Conservation (phyloP, 768 basidiomycete species). For the Sistotremastrum suecicum region DNA sequence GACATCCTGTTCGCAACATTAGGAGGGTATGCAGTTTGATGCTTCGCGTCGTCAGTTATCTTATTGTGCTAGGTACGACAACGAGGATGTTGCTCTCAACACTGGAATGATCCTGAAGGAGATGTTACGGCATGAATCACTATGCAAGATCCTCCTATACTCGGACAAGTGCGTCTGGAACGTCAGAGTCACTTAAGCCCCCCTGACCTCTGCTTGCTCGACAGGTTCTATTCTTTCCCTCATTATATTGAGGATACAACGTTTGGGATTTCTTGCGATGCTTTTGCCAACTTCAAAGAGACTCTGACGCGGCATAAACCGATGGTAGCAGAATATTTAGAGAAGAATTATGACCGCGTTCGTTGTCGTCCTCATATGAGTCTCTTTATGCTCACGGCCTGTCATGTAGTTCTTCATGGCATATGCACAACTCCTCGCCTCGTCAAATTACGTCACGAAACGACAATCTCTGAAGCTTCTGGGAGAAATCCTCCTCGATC, state of each 20-base stretch:
- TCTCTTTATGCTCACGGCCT: not conserved
- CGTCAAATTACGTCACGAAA: slow-evolving; percentile 97
- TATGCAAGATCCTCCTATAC: slow-evolving; percentile 80
- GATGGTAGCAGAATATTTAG: slow-evolving; percentile 95
- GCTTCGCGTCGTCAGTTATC: slow-evolving; percentile 11
- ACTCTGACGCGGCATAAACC: slow-evolving; percentile 93
- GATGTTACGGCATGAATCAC: slow-evolving; percentile 86
- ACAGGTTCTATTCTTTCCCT: slow-evolving; percentile 91
- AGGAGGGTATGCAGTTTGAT: slow-evolving; percentile 23
- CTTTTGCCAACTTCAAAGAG: slow-evolving; percentile 95
- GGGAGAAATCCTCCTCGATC: slow-evolving; percentile 93
- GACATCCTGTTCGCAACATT: slow-evolving; percentile 73
- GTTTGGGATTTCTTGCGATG: slow-evolving; percentile 96
- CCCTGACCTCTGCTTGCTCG: not conserved
- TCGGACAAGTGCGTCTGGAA: slow-evolving; percentile 74
- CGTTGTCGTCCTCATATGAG: slow-evolving; percentile 13
- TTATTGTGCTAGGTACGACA: slow-evolving; percentile 49
- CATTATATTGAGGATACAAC: slow-evolving; percentile 95
- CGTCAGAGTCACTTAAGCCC: slow-evolving; percentile 3
- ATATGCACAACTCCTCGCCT: slow-evolving; percentile 85
- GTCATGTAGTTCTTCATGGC: slow-evolving; percentile 73
- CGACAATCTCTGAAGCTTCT: slow-evolving; percentile 96
- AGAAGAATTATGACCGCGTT: slow-evolving; percentile 93
- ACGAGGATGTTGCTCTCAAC: slow-evolving; percentile 92
- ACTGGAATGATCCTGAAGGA: slow-evolving; percentile 97